A percentile compares a stretch with the other conserved stretches of the same genome.
phyloP scores from a whole-genome alignment of 2,329 filamentous ascomycete genomes.

The Aspergillus fumigatiaffinis region DNA sequence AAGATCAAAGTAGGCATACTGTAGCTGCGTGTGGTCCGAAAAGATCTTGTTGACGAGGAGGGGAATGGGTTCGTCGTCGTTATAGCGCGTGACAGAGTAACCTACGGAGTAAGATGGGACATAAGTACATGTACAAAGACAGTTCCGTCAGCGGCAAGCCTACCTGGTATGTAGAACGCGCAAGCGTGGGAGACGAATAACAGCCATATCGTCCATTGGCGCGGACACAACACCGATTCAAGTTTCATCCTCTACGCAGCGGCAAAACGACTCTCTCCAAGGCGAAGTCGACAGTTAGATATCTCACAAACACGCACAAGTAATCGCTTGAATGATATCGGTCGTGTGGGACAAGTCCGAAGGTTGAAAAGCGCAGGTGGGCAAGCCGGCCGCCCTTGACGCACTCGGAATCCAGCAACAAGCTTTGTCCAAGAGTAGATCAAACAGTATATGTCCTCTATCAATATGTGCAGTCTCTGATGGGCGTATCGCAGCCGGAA shows the following conservation, averaged over 20 bases:
- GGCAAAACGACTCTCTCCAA: neutral
- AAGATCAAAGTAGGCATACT: conserved; percentile 85
- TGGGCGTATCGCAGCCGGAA: neutral
- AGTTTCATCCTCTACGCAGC: conserved; percentile 14
- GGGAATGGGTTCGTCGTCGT: conserved; percentile 70
- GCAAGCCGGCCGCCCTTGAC: neutral
- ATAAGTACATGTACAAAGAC: neutral
- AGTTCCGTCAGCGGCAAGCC: conserved; percentile 15
- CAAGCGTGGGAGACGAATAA: conserved; percentile 51
- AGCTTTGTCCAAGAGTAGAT: neutral
- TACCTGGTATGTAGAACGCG: conserved; percentile 86
- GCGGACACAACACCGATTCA: conserved; percentile 9
- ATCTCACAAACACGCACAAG: conserved; percentile 8
- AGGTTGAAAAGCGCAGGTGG: neutral
- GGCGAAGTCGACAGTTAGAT: conserved; percentile 9
- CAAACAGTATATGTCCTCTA: neutral
- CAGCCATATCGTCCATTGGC: conserved; percentile 39
- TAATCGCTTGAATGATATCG: neutral
- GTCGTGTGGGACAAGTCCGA: neutral
- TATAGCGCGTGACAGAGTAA: conserved; percentile 79
- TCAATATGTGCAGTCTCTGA: neutral
- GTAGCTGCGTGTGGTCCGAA: conserved; percentile 83
- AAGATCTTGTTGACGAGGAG: conserved; percentile 91
- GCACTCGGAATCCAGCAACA: neutral
- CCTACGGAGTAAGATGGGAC: conserved; percentile 46